Percentiles rank a stretch among this genome's conserved stretches.
These are phyloP conservation scores for Colletotrichum sp. DNA, from an alignment of 2,329 filamentous ascomycete species.

Conservation along the genomic window DNA sequence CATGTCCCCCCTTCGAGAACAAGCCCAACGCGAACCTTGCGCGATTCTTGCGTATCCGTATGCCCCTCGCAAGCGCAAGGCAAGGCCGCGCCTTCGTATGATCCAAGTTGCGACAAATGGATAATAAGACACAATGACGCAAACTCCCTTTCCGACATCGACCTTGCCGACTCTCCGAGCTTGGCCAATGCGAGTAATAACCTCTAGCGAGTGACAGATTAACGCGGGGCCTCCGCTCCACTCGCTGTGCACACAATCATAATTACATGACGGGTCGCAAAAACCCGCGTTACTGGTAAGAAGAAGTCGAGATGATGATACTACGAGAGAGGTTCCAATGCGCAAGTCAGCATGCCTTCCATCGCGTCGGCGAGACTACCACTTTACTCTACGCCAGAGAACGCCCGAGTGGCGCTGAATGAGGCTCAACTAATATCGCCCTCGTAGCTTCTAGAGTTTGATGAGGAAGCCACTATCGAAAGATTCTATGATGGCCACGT, in stretches of 20 bases:
- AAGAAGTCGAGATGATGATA: not conserved
- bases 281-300: not conserved
- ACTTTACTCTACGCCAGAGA: not conserved
- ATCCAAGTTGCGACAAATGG: not conserved
- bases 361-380: not conserved
- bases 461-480: not conserved
- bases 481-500: not conserved
- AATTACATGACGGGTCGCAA: not conserved
- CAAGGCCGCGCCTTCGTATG: not conserved
- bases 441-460: not conserved
- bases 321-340: not conserved
- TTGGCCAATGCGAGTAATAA: constrained; percentile 9
- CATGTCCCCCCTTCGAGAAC: not conserved
- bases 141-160: not conserved
- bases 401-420: not conserved
- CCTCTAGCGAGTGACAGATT: constrained; percentile 19
- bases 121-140: not conserved
- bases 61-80: not conserved
- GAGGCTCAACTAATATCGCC: not conserved
- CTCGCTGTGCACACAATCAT: constrained; percentile 9
- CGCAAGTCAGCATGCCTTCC: not conserved
- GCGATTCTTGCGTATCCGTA: not conserved
- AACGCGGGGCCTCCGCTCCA: not conserved
- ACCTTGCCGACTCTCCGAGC: not conserved
- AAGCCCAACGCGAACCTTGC: not conserved